Evolutionary conservation across 2,329 filamentous ascomycete species (phyloP).

Genomic region (Paradendryphiella salina): DNA sequence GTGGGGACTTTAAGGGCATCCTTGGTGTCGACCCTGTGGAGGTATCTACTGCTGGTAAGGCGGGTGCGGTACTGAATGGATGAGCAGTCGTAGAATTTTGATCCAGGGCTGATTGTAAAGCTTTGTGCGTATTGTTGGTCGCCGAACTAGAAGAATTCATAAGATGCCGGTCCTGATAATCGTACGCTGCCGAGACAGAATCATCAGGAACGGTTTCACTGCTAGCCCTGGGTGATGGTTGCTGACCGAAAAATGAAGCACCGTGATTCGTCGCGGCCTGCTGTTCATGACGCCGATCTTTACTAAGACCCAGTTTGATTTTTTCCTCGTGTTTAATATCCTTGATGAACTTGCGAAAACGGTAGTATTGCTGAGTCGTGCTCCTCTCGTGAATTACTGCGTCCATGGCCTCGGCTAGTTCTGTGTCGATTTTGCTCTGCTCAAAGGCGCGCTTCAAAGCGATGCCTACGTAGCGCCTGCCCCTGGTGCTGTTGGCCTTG

Average conservation of each 20-base stretch:
- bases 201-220: constrained; percentile 34
- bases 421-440: constrained; percentile 45
- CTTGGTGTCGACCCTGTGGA: constrained; percentile 33
- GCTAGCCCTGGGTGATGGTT: constrained; percentile 30
- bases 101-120: constrained; percentile 22
- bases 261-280: constrained; percentile 41
- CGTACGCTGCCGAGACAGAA: constrained; percentile 27
- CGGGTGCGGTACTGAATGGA: constrained; percentile 36
- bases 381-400: constrained; percentile 49
- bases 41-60: constrained; percentile 29
- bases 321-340: constrained; percentile 43
- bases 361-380: constrained; percentile 44
- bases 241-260: constrained; percentile 20
- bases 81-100: constrained; percentile 20
- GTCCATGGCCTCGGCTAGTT: constrained; percentile 48
- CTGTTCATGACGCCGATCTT: constrained; percentile 22
- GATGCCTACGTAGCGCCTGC: constrained; percentile 26
- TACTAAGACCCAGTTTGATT: constrained; percentile 26
- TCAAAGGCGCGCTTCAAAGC: constrained; percentile 52
- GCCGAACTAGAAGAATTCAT: constrained; percentile 5
- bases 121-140: constrained; percentile 27
- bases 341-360: constrained; percentile 52
- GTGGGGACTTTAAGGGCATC: constrained; percentile 40
- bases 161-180: constrained; percentile 21
- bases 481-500: constrained; percentile 46